Conservation (phyloP, 768 basidiomycete species). For the Mycena galopus region DNA sequence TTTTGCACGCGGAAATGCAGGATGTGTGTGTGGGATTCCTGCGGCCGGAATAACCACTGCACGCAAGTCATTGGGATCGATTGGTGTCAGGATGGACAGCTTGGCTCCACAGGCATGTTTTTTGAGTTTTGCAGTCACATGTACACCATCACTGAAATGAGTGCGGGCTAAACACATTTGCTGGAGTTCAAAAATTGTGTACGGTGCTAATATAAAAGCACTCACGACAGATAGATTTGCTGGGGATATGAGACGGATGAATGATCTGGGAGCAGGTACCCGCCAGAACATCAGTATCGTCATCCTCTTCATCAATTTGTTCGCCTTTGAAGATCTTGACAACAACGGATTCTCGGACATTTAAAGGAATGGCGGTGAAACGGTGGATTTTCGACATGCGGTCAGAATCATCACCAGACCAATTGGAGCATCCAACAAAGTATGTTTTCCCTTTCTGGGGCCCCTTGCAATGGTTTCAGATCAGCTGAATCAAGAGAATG, state of each 20-base stretch:
- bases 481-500: no score
- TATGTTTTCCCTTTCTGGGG: no score
- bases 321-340: no score
- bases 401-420: no score
- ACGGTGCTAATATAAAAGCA: not conserved
- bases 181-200: not conserved
- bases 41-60: slow-evolving; percentile 1
- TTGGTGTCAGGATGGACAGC: not conserved
- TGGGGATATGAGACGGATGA: slow-evolving; percentile 7
- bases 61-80: not conserved
- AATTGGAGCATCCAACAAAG: no score
- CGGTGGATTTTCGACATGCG: no score
- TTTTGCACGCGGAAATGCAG: not conserved
- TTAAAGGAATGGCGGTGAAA: no score
- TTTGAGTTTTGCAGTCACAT: not conserved
- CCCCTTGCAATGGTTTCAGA: no score
- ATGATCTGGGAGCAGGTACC: not conserved
- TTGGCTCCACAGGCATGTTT: not conserved
- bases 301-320: not conserved
- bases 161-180: not conserved
- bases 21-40: not conserved
- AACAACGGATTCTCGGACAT: no score
- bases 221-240: slow-evolving; percentile 1
- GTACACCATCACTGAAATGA: not conserved
- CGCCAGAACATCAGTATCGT: not conserved